Base-by-base conservation (phyloP, 1,284 basidiomycete genomes). In the Agroathelia rolfsii region DNA sequence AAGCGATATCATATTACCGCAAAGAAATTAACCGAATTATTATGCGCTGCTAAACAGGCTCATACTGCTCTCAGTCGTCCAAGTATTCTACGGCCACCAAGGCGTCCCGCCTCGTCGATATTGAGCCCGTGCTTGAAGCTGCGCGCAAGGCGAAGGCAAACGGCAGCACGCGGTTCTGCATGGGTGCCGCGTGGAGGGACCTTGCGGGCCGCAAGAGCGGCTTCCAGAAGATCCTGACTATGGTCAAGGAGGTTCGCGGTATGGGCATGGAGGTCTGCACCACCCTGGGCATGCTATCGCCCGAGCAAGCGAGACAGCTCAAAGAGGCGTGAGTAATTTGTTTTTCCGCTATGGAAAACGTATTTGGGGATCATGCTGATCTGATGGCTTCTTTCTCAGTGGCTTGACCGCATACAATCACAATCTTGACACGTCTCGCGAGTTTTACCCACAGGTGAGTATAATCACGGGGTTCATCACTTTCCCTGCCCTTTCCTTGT, bases 161-260 rank as follows among this genome's bases (percentile, higher is more conserved):
- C 50, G 94, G 94, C 19, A 92, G 86, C 52, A 98, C 94, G 13
- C 72, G 94, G 15, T 97, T 97, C 64, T 98, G 94, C 58, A 97
- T 97, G 94, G 94, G 94, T 36, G 93, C 94, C 3, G 94, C 94
- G n/a, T 98, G 94, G 94, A 69, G 94, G 44, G 94, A 96, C 56
- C 72, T 97, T 29, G 79, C 86, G 17, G 93, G 94, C 3, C 75
- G 89, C 42, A 97, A 96, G 60, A 72, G 86, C 32, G 93, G 93
- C 1, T 98, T 98, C 49, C 85, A 96, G 54, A 76, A 79, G 45
- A 97, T 98, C 50, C 62, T 98, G 40, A 67, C 78, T 43, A 98
- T 97, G 93, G 94, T 98, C 51, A 62, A 70, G 41, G 76, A 86
- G 55, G 80, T 89, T 50, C 73, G 87, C 42, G 78, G 71, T 16